A percentile compares a stretch with the other conserved stretches of the same genome.
Conservation (phyloP, 768 basidiomycete species). For the Artomyces pyxidatus region DNA sequence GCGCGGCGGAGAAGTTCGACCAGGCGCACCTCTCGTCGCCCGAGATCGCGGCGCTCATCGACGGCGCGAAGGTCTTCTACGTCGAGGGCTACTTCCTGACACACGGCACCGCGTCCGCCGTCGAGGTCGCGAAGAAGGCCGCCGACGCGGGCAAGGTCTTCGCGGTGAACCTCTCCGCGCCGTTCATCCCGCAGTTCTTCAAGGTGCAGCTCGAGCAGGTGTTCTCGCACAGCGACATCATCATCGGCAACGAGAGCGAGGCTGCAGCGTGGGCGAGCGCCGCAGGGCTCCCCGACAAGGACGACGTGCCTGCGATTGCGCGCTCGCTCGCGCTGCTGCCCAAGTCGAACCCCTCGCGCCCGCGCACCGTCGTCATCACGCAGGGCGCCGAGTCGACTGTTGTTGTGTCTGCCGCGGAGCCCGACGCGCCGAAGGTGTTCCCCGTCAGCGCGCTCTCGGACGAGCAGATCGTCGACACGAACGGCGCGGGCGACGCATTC, state of each 20-base stretch:
- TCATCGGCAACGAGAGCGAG: constrained; percentile 97
- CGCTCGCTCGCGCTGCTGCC: constrained; percentile 62
- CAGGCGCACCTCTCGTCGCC: constrained; percentile 71
- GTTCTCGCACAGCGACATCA: constrained; percentile 76
- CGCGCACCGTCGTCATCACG: constrained; percentile 84
- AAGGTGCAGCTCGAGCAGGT: constrained; percentile 70
- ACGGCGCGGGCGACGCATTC: constrained; percentile 97
- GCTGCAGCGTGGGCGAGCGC: constrained; percentile 80
- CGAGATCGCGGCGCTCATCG: constrained; percentile 65
- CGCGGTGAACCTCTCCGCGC: constrained; percentile 89
- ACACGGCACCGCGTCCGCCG: constrained; percentile 54
- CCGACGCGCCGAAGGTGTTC: constrained; percentile 48
- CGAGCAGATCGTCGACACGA: constrained; percentile 85
- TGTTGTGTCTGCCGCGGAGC: constrained; percentile 54
- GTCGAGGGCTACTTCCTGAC: constrained; percentile 87
- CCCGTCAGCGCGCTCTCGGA: constrained; percentile 49
- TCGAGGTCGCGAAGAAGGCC: constrained; percentile 72
- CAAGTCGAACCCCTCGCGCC: constrained; percentile 69
- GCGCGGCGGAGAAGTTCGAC: constrained; percentile 85
- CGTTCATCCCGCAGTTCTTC: constrained; percentile 96
- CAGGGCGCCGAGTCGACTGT: constrained; percentile 79
- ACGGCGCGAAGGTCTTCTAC: constrained; percentile 82
- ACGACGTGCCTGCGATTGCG: constrained; percentile 57
- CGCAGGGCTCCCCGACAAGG: constrained; percentile 57
- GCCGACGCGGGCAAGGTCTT: constrained; percentile 77